phyloP scores from a whole-genome alignment of 73 alveolate species.

The Strombidium stylifer region DNA sequence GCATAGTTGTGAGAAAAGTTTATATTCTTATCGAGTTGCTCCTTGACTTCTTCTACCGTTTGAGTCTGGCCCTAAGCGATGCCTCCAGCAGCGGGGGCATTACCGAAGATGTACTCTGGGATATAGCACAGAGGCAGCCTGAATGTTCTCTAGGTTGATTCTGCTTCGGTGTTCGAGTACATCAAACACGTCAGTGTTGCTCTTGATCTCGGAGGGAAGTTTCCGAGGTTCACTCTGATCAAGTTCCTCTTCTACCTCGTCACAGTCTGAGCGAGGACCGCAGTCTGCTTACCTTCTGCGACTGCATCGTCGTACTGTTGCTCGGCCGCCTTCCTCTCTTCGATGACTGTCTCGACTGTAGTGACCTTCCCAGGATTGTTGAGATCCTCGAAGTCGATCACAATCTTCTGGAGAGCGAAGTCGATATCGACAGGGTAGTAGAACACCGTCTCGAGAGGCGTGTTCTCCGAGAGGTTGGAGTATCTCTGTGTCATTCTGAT shows the following conservation, averaged over 20 bases:
- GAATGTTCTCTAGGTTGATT: constrained; percentile 37
- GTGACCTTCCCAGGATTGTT: constrained; percentile 30
- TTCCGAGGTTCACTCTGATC: constrained; percentile 50
- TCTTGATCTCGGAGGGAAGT: constrained; percentile 40
- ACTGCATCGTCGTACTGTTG: constrained; percentile 54
- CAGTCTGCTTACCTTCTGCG: constrained; percentile 57
- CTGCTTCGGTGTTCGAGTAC: constrained; percentile 21
- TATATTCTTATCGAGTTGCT: too few species aligned
- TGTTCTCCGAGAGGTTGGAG: too few species aligned
- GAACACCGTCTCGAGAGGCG: constrained; percentile 48
- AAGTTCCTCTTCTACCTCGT: constrained; percentile 32
- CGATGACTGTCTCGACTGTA: constrained; percentile 22
- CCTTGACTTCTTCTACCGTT: too few species aligned
- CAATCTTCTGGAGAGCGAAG: constrained; percentile 21
- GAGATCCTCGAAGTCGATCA: too few species aligned
- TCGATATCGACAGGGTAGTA: constrained; percentile 38
- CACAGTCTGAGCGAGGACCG: constrained; percentile 37
- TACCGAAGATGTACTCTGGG: constrained; percentile 19
- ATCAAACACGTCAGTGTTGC: constrained; percentile 3
- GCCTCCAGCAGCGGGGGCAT: too few species aligned
- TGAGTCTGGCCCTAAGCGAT: too few species aligned
- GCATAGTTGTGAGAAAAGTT: too few species aligned
- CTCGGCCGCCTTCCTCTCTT: constrained; percentile 38
- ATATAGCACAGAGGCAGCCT: constrained; percentile 28
- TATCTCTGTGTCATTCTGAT: too few species aligned